Base-by-base conservation (phyloP, 177 flowering plant species). In the Tripterygium wilfordii region DNA sequence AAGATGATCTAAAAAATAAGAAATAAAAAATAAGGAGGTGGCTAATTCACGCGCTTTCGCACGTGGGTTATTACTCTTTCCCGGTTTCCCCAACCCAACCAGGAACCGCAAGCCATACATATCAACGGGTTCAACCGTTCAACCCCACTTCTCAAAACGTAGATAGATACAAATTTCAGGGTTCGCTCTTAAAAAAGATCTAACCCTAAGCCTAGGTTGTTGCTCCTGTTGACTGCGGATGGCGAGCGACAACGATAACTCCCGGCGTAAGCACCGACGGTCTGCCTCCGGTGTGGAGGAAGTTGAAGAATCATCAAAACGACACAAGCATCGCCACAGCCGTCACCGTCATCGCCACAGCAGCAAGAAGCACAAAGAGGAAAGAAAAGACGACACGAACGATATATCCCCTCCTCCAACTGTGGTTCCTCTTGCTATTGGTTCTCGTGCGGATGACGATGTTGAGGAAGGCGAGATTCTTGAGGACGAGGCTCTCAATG, bases 391-490 rank as follows among this genome's bases (percentile, higher is more conserved):
- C 19, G 54, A 27, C 25, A 66, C 18, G 9, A 71, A 60, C 0
- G 69, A 53, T 0, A 7, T 21, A 2, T 21, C 20, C 37, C 33
- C 42, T 30, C 35, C 44, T 24, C 45, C 50, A 15, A 4, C 53
- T 24, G 13, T 52, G 15, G 21, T 15, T 18, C 21, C 56, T 15
- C 16, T 32, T 14, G 43, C 19, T 33, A 16, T 24, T 26, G 5
- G 6, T 15, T 3, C 8, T 42, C 6, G 25, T 28, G 42, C 40
- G 10, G 72, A 74, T 18, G 72, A 82, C 16, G 89, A 82, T 13
- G 73, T 71, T 45, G 89, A 82, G 50, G 89, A 82, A 59, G 89
- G 89, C 0, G 89, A 82, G 60, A 82, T 82, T 61, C 72, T 83
- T 10, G 87, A 85, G 12, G 85, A 79, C 26, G 77, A 58, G 7